Percentiles rank a stretch among this genome's conserved stretches.
Evolutionary conservation across 139 green algal species (phyloP).

Genomic region (Tetradesmus obliquus): DNA sequence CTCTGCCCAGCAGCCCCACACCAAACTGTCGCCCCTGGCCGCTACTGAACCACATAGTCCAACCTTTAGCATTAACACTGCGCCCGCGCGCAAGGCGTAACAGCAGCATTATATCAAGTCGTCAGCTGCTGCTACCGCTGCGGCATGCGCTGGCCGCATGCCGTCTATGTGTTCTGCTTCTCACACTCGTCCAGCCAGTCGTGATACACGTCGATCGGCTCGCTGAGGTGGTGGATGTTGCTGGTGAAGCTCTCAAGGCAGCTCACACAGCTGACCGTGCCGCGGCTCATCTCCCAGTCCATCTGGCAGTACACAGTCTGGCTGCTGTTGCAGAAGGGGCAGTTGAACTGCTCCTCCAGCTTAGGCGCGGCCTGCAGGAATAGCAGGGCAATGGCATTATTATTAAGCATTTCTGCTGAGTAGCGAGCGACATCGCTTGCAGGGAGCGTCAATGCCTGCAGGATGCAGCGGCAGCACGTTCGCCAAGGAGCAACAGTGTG

Average conservation of each 20-base stretch:
- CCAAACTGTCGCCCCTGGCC: no score
- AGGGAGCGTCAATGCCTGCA: not conserved
- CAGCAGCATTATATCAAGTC: no score
- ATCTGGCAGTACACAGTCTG: slow-evolving; percentile 60
- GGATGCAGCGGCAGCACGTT: not conserved
- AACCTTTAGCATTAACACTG: no score
- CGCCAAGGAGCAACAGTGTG: no score
- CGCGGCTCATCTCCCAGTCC: slow-evolving; percentile 43
- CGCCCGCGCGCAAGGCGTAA: no score
- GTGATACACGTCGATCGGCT: slow-evolving; percentile 63
- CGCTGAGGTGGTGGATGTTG: slow-evolving; percentile 63
- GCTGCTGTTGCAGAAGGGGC: slow-evolving; percentile 72
- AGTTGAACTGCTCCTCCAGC: slow-evolving; percentile 67
- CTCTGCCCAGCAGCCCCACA: no score
- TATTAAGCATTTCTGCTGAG: no score
- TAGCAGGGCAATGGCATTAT: not conserved
- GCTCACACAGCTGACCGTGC: slow-evolving; percentile 26
- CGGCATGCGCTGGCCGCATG: no score
- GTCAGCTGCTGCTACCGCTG: no score
- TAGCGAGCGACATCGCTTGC: no score
- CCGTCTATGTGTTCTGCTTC: slow-evolving; percentile 24
- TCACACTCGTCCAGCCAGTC: slow-evolving; percentile 60
- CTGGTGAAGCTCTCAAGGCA: slow-evolving; percentile 50
- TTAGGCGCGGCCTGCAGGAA: slow-evolving; percentile 48
- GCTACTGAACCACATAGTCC: no score